Base-by-base conservation (phyloP, 805 yeast species). In the Lipomyces yamanashiensis region DNA sequence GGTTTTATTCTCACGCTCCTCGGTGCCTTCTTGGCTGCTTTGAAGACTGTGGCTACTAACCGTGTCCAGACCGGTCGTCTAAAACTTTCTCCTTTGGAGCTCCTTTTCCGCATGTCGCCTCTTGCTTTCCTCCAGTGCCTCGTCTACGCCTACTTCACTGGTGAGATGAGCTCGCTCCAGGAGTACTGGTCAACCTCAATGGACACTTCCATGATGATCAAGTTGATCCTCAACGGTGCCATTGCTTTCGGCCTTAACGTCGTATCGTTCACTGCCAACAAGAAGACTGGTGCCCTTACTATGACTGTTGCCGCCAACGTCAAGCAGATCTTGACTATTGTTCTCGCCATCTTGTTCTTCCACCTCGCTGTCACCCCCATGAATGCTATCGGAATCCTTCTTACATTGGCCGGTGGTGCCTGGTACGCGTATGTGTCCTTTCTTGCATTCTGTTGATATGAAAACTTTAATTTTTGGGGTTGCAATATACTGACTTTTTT, bases 251-350 rank as follows among this genome's bases (percentile, higher is more conserved):
- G 73, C 12, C 64, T 71, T 19, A 71, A 71, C 56, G 70, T 71
- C 23, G 73, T 70, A 17, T 71, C 73, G 7, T 71, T 71, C 62
- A 71, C 73, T 23, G 73, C 73, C 40, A 71, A 71, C 68, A 71
- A 71, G 67, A 71, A 71, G 71, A 70, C 73, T 19, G 74, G 72
- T 17, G 73, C 73, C 5, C 54, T 71, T 48, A 71, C 73, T 36
- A 71, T 71, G 73, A 71, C 73, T 15, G 73, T 71, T 44, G 73
- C 73, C 34, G 73, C 74, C 58, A 71, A 71, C 49, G 70, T 71
- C 54, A 71, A 71, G 68, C 73, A 71, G 64, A 69, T 71, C 59
- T 63, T 71, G 49, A 71, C 73, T 44, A 71, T 71, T 37, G 71
- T 71, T 17, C 62, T 71, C 17, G 73, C 73, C 40, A 70, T 71